A percentile compares a stretch with the other conserved stretches of the same genome.
These are phyloP conservation scores for Diplocarpon rosae DNA, from an alignment of 2,329 filamentous ascomycete species.

Conservation along the genomic window DNA sequence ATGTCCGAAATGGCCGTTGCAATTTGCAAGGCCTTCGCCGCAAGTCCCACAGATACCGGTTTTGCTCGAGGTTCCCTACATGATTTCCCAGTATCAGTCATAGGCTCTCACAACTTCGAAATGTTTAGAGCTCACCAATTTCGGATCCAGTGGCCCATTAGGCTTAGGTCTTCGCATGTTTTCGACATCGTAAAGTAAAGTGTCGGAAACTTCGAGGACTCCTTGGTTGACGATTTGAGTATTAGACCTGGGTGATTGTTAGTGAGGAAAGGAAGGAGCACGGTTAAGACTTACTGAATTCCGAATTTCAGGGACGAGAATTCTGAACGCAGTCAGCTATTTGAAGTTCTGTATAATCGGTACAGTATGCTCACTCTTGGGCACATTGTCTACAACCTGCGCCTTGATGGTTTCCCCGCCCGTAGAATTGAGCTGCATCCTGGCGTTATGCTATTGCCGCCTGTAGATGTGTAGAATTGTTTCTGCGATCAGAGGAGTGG, in stretches of 20 bases:
- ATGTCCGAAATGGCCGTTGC: conserved; percentile 92
- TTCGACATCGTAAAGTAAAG: conserved; percentile 84
- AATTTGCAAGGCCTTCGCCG: conserved; percentile 66
- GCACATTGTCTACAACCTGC: conserved; percentile 56
- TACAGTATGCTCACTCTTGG: conserved; percentile 8
- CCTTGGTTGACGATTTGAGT: conserved; percentile 94
- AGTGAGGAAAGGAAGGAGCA: conserved; percentile 7
- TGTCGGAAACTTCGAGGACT: conserved; percentile 88
- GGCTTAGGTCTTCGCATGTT: conserved; percentile 63
- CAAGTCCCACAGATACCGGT: conserved; percentile 71
- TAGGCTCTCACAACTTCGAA: not conserved
- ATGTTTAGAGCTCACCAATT: conserved; percentile 42
- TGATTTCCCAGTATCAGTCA: conserved; percentile 7
- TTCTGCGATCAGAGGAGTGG: not conserved
- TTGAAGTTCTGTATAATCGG: not conserved
- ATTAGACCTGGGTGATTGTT: conserved; percentile 51
- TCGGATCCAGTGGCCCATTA: conserved; percentile 79
- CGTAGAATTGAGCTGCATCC: conserved; percentile 6
- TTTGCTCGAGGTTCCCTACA: conserved; percentile 74
- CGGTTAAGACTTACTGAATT: conserved; percentile 52
- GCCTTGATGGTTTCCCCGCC: conserved; percentile 10
- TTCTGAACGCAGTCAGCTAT: conserved; percentile 29
- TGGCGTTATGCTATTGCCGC: not conserved
- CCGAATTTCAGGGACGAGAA: conserved; percentile 66
- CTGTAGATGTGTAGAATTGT: not conserved